These are phyloP conservation scores for Draba incana DNA, from an alignment of 345 rosid species.

Conservation along the genomic window DNA sequence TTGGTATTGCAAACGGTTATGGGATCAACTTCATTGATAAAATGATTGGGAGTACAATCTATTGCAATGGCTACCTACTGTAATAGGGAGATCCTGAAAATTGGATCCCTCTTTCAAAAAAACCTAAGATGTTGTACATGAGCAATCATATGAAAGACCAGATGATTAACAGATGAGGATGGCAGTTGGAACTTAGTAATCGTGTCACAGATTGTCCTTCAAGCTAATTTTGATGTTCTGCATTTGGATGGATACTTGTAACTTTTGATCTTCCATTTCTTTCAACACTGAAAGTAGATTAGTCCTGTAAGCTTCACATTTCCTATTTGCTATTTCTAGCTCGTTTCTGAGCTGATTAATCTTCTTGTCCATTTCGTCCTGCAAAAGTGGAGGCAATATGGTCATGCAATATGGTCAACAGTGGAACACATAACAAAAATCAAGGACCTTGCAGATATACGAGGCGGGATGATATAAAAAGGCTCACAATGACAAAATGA, in stretches of 20 bases:
- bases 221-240: conserved; percentile 48
- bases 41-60: conserved; percentile 28
- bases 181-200: conserved; percentile 40
- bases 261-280: conserved; percentile 58
- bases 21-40: conserved; percentile 14
- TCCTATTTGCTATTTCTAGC: conserved; percentile 49
- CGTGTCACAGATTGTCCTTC: conserved; percentile 46
- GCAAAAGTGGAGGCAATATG: conserved; percentile 29
- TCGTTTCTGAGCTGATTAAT: conserved; percentile 47
- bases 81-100: conserved; percentile 22
- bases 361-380: conserved; percentile 58
- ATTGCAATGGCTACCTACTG: conserved; percentile 33
- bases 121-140: conserved; percentile 21
- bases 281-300: conserved; percentile 57
- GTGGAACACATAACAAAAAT: conserved; percentile 13
- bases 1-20: conserved; percentile 2
- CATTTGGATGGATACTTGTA: conserved; percentile 50
- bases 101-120: conserved; percentile 16
- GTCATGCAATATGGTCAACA: conserved; percentile 12
- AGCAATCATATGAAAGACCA: conserved; percentile 35
- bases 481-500: not conserved
- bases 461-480: not conserved
- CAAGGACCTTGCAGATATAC: conserved; percentile 12
- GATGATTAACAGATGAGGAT: conserved; percentile 39
- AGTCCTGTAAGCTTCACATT: conserved; percentile 55